Evolutionary conservation across 116 monocot species (phyloP), one percentile per base, ranked within the genome.

Genomic region (Phalaenopsis hybrid): DNA sequence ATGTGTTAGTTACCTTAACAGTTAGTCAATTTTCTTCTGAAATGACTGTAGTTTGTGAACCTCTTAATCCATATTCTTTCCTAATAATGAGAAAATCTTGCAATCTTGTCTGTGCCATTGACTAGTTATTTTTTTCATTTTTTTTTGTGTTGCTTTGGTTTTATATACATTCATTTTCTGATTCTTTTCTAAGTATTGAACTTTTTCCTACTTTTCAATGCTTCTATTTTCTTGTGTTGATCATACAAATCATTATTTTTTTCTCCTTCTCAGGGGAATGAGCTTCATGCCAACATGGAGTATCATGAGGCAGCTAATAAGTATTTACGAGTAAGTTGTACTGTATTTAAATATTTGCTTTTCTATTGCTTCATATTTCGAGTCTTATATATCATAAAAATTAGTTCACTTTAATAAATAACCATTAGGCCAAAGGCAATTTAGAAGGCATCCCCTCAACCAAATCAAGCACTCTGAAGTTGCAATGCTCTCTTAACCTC

Each of bases 401-500:
- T 23, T 23, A 20, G 9, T 50, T 79, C 46, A 21, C 9, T 74
- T 70, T 8, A 49, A 46, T 46, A 16, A n/a, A 58, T 83, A 9
- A 76, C 46, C 28, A 81, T 65, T 79, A 90, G 92, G 98, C 93
- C 31, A 98, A 95, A 79, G 91, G 91, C 82, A 99, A 95, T 74
- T 85, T 99, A 83, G 90, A 88, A 80, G 90, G 79, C 73, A 78
- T 99, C 23, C 95, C 90, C 33, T 65, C 78, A 11, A 81, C 90
- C 20, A 83, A 84, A 23, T 89, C 83, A n/a, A 83, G 81, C 80
- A 92, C 89, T 74, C 92, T 99, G 57, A 93, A 87, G 82, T 80
- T 89, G 81, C 92, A 92, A 85, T 99, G 98, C 74, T 90, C 95
- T 48, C 92, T 95, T 57, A 99, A 99, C 84, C 83, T 99, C 43